Conservation (phyloP, 768 basidiomycete genomes). For the Podaxis mareebaensis region DNA sequence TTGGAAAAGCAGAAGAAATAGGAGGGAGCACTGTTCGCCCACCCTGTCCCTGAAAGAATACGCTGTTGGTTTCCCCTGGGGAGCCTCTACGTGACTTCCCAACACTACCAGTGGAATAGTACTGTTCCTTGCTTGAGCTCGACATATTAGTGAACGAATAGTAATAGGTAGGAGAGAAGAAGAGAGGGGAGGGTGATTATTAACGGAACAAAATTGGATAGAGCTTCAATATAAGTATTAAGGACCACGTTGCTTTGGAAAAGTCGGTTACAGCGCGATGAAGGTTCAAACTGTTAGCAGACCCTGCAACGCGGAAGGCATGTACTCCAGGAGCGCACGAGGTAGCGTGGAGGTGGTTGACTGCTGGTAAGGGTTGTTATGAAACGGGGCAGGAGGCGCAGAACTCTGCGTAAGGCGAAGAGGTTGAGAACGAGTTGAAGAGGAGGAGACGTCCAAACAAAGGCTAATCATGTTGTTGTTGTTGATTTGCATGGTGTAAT, state of each 20-base stretch:
- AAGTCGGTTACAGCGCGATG: slow-evolving; percentile 23
- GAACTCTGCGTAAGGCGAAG: slow-evolving; percentile 17
- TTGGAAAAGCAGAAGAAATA: slow-evolving; percentile 82
- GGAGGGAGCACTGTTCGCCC: slow-evolving; percentile 88
- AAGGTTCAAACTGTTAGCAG: slow-evolving; percentile 42
- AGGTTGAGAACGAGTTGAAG: slow-evolving; percentile 16
- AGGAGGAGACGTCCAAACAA: slow-evolving; percentile 30
- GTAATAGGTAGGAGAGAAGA: slow-evolving; percentile 54
- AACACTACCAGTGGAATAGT: slow-evolving; percentile 62
- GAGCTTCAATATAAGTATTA: slow-evolving; percentile 43
- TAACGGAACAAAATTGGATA: slow-evolving; percentile 43
- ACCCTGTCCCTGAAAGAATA: slow-evolving; percentile 81
- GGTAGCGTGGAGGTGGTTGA: slow-evolving; percentile 39
- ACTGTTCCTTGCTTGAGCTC: slow-evolving; percentile 70
- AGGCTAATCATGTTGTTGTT: slow-evolving; percentile 37
- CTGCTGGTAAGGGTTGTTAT: slow-evolving; percentile 32
- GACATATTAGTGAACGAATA: slow-evolving; percentile 65
- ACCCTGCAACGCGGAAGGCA: slow-evolving; percentile 44
- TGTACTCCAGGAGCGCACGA: slow-evolving; percentile 48
- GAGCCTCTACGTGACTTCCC: slow-evolving; percentile 69
- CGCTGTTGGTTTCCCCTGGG: slow-evolving; percentile 63
- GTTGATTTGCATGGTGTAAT: slow-evolving; percentile 24
- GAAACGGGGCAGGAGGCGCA: slow-evolving; percentile 33
- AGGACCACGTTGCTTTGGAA: slow-evolving; percentile 25
- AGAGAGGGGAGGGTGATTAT: slow-evolving; percentile 45